A percentile compares a stretch with the other conserved stretches of the same genome.
Evolutionary conservation across 177 flowering plant species (phyloP).

Genomic region (Vitis hybrid): DNA sequence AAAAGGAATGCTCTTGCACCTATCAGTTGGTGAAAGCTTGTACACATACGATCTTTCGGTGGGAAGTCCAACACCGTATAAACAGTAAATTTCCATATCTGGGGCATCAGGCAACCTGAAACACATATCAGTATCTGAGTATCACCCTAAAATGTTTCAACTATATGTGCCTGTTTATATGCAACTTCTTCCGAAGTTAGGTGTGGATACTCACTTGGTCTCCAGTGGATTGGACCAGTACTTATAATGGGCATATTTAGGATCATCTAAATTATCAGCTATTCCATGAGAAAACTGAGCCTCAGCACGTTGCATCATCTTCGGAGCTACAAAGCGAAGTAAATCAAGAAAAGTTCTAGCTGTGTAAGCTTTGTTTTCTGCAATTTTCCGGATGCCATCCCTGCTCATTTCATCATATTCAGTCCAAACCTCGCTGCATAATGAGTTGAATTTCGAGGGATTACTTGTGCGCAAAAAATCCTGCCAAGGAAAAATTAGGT

Average conservation of each 20-base stretch:
- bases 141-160: background rate
- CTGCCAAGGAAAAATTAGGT: conserved; percentile 18
- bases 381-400: conserved; percentile 44
- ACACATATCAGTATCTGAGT: background rate
- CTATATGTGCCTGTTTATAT: too few species aligned
- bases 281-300: conserved; percentile 79
- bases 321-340: conserved; percentile 63
- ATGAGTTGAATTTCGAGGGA: conserved; percentile 19
- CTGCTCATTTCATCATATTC: conserved; percentile 71
- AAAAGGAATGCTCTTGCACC: conserved; percentile 70
- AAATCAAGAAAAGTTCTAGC: conserved; percentile 52
- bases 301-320: conserved; percentile 65
- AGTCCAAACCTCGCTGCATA: conserved; percentile 66
- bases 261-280: conserved; percentile 71
- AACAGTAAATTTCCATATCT: conserved; percentile 73
- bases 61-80: conserved; percentile 74
- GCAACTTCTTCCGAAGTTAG: too few species aligned
- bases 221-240: conserved; percentile 91
- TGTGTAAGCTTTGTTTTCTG: conserved; percentile 67
- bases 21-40: conserved; percentile 44
- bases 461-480: conserved; percentile 21
- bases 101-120: conserved; percentile 79
- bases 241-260: conserved; percentile 68
- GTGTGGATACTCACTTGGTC: conserved; percentile 48
- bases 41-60: conserved; percentile 85